These are phyloP conservation scores for Neckera pumila DNA, from an alignment of 225 moss, liverwort and hornwort genomes.

Conservation along the genomic window DNA sequence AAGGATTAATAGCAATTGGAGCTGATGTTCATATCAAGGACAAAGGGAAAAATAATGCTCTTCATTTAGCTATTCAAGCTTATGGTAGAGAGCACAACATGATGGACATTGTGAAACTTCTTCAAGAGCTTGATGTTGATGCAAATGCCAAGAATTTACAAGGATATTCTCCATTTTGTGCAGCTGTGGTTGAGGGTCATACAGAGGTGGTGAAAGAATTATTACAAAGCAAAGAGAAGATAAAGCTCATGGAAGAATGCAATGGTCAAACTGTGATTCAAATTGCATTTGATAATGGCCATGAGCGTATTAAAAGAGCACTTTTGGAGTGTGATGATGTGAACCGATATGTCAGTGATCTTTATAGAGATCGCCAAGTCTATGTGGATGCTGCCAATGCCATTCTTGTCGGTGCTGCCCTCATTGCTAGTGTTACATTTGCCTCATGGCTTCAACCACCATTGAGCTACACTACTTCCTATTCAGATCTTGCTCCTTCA, in stretches of 20 bases:
- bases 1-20: fast-evolving
- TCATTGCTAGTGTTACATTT: neutral
- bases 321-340: no score
- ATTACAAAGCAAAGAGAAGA: neutral
- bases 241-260: neutral
- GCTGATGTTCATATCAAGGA: neutral
- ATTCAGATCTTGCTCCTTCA: neutral
- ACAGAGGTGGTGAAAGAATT: neutral
- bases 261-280: neutral
- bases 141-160: neutral
- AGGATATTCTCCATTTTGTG: neutral
- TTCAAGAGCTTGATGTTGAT: fast-evolving
- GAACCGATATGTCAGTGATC: neutral
- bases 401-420: neutral
- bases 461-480: neutral
- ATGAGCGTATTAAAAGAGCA: neutral
- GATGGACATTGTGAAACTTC: neutral
- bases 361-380: neutral
- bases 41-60: fast-evolving
- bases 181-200: neutral
- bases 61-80: neutral
- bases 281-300: neutral
- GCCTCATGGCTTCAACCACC: neutral
- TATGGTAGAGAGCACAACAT: fast-evolving
- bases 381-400: neutral